Conservation (phyloP, 441 rosid species). For the Syzygium malaccense region DNA sequence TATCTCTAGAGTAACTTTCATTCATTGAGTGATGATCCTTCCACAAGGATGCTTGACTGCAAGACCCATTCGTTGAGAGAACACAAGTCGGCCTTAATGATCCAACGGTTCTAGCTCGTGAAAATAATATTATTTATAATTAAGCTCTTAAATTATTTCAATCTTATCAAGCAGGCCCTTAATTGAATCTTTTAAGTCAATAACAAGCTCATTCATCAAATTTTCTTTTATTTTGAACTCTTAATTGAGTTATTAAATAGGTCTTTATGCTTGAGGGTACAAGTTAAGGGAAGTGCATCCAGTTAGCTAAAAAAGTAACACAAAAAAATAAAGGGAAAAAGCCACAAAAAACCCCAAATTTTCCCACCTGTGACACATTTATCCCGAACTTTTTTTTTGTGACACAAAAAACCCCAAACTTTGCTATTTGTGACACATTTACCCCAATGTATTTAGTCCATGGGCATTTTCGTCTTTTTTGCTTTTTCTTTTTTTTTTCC, state of each 20-base stretch:
- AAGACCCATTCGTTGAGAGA: rapidly evolving
- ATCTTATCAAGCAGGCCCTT: background rate
- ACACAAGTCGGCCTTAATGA: rapidly evolving
- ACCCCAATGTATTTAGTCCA: no score
- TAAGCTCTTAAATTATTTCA: background rate
- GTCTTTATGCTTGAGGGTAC: background rate
- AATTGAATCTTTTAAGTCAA: background rate
- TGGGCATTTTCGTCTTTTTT: no score
- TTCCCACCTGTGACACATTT: no score
- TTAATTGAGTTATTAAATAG: background rate
- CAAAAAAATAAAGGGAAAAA: no score
- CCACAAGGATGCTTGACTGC: background rate
- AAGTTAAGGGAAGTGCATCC: background rate
- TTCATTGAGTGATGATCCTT: background rate
- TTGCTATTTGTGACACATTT: no score
- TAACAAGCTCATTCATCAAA: background rate
- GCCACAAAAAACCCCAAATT: no score
- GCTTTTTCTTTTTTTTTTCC: no score
- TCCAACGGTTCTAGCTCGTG: rapidly evolving
- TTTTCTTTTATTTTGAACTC: background rate
- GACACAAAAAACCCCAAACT: no score
- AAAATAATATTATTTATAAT: background rate
- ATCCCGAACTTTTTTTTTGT: no score
- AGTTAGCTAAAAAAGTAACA: background rate
- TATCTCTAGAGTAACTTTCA: background rate